Evolutionary conservation across 2,329 filamentous ascomycete species (phyloP), one percentile per base, ranked within the genome.

Genomic region (Nemania bipapillata): DNA sequence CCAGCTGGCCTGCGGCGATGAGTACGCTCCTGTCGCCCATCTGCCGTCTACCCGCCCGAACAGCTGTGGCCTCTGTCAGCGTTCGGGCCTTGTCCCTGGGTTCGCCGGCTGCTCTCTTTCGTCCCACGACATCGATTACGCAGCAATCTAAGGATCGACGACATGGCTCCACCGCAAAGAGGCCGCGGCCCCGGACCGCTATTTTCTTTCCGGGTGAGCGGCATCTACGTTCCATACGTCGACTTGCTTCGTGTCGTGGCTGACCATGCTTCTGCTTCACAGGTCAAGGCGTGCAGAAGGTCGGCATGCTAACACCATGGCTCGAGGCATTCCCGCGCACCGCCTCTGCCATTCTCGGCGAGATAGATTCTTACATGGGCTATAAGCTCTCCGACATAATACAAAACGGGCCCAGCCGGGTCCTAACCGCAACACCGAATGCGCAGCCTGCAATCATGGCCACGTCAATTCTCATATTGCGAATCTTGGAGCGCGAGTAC

Each of bases 371-470:
- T 49, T 87, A 88, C 28, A 86, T 97, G 75, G 87, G 91, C 74
- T 89, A 90, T 76, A 90, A 90, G 70, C 86, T 98, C 65, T 94
- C 92, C 45, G 84, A 86, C 28, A 86, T 95, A 67, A 97, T 97
- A 74, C 89, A 90, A 68, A 84, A 92, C 30, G 94, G 95, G 0
- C 92, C 95, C 1, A 92, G 92, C 74, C 89, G 88, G 64, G 82
- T 86, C 59, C 88, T 98, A 64, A 96, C 92, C 47, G 87, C 89
- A 65, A 97, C 95, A 4, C 89, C 92, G 72, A 94, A 97, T 78
- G 92, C 95, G 3, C 95, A 98, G 80, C 95, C 95, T 1, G 94
- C 95, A 75, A 97, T 97, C 80, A 97, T 98, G 93, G 93, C 94
- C 15, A 96, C 93, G 3, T 96, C 93, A 30, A 90, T 97, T 77